phyloP scores from a whole-genome alignment of 2,329 filamentous ascomycete species.

The Cordyceps fumosorosea region DNA sequence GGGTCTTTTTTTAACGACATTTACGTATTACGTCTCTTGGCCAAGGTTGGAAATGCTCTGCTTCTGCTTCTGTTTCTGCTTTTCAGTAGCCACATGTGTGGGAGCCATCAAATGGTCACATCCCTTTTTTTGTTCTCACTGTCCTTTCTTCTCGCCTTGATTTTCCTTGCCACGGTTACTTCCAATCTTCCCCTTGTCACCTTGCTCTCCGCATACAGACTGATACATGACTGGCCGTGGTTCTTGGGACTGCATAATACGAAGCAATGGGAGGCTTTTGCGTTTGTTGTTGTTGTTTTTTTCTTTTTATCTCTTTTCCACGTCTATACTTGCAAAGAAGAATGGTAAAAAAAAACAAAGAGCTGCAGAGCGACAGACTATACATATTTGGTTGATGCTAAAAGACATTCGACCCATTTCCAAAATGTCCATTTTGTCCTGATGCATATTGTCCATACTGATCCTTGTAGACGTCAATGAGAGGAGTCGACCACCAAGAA shows the following conservation, averaged over 20 bases:
- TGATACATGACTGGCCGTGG: not conserved
- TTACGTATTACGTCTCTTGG: constrained; percentile 21
- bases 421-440: no score
- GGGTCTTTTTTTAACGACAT: constrained; percentile 30
- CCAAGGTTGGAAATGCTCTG: constrained; percentile 7
- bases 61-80: constrained; percentile 4
- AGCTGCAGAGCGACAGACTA: constrained; percentile 2
- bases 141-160: constrained; percentile 4
- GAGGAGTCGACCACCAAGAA: not conserved
- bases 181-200: not conserved
- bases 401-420: not conserved
- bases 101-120: not conserved
- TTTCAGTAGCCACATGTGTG: constrained; percentile 2
- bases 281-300: not conserved
- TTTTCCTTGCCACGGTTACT: not conserved
- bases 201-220: not conserved
- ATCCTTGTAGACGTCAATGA: no score
- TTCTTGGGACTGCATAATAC: constrained; percentile 5
- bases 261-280: constrained; percentile 1
- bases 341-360: not conserved
- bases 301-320: not conserved
- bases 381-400: not conserved
- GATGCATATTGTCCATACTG: no score
- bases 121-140: not conserved
- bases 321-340: constrained; percentile 5